Base-by-base conservation (phyloP, 306 rosid genomes). In the Cercis canadensis region DNA sequence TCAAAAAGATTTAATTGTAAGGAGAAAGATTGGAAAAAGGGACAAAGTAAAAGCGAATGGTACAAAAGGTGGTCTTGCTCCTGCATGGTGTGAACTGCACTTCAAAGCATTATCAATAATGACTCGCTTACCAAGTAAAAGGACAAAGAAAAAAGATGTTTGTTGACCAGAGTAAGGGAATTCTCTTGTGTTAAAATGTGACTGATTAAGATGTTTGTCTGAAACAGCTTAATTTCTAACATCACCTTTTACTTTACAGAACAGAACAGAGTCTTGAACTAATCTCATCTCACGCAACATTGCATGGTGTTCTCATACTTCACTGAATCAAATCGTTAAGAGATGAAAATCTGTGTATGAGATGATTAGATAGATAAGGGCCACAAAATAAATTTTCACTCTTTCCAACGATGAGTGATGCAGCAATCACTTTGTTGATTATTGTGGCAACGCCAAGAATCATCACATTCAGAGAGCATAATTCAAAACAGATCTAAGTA, bases 1-100 rank as follows among this genome's bases (percentile, higher is more conserved):
- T 67, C 57, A 79, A 53, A 8, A 57, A 80, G 78, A 72, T 60
- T 19, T 1, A 78, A 67, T 61, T 21, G 60, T 75, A 51, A 65
- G 75, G 39, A 72, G n/a, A 78, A 67, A 72, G 80, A 64, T 51
- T 19, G 77, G 17, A 53, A 77, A n/a, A 67, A 74, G 46, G 74
- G 67, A 70, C 50, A 77, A 77, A 82, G 82, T 36, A 49, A 74
- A 65, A 68, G 67, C 79, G 62, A 67, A 57, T 74, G 52, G 47
- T 36, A 50, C 50, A 43, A 62, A 49, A 49, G 66, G 37, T 45
- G n/a, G 14, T 52, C 64, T 24, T 24, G 44, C 41, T 60, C 64
- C 60, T 81, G 51, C 79, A 67, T 54, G 45, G 69, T 57, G 57
- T 62, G 70, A 73, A 68, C 77, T 73, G 62, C 77, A 73, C 75